Percentiles rank a stretch among this genome's conserved stretches.
Evolutionary conservation across 768 basidiomycete genomes (phyloP).

Genomic region (Boletellus emodensis): DNA sequence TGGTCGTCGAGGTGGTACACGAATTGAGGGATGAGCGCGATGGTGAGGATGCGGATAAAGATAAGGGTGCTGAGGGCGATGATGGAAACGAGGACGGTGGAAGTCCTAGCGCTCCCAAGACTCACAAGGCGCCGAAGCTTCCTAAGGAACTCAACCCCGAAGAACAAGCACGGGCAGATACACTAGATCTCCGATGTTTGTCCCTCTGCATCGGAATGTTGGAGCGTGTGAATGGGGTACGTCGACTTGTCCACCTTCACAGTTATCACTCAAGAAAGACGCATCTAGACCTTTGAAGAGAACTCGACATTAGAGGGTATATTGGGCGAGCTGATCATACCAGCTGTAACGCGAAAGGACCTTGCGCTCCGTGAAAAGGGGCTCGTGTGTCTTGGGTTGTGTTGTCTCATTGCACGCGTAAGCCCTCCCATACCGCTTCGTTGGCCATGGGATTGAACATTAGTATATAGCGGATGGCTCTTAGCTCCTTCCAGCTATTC

Average conservation of each 20-base stretch:
- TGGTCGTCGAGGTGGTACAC: conserved; percentile 85
- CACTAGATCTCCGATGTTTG: conserved; percentile 72
- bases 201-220: conserved; percentile 77
- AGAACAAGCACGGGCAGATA: conserved; percentile 53
- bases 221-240: conserved; percentile 79
- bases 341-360: conserved; percentile 86
- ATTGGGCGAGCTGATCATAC: conserved; percentile 81
- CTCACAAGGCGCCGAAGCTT: conserved; percentile 19
- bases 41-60: conserved; percentile 37
- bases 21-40: conserved; percentile 56
- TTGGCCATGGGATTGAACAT: background rate
- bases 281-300: conserved; percentile 50
- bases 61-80: conserved; percentile 24
- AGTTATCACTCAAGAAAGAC: background rate
- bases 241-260: conserved; percentile 21
- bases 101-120: background rate
- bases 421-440: background rate
- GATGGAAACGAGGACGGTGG: conserved; percentile 4
- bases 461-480: conserved; percentile 25
- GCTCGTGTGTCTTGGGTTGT: conserved; percentile 65
- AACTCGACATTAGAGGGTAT: conserved; percentile 67
- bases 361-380: conserved; percentile 60
- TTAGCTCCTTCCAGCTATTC: conserved; percentile 75
- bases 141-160: conserved; percentile 50
- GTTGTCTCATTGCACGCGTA: conserved; percentile 66